These are phyloP conservation scores for Aspergillus heteromorphus DNA, from an alignment of 495 filamentous ascomycete genomes.

Conservation along the genomic window DNA sequence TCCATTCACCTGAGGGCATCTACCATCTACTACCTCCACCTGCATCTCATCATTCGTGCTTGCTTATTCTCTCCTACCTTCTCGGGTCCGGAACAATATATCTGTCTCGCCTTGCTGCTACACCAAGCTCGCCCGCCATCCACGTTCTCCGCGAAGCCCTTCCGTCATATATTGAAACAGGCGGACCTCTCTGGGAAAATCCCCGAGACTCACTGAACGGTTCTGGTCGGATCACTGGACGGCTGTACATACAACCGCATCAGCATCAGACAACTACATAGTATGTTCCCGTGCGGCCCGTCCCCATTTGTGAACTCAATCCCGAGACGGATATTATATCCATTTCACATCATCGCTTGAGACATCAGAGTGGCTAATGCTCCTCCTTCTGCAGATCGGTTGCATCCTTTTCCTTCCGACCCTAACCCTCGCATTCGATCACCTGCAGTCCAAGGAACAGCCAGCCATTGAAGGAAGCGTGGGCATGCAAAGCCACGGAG, in stretches of 20 bases:
- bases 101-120: background rate
- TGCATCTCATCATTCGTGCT: background rate
- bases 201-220: background rate
- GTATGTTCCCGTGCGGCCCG: slow-evolving; percentile 15
- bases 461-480: slow-evolving; percentile 5
- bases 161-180: no score
- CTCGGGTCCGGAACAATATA: background rate
- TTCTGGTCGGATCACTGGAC: background rate
- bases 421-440: slow-evolving; percentile 1
- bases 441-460: background rate
- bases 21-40: background rate
- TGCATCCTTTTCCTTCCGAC: background rate
- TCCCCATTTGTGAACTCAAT: slow-evolving; percentile 10
- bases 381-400: slow-evolving; percentile 6
- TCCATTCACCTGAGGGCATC: background rate
- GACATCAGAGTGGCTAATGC: slow-evolving; percentile 3
- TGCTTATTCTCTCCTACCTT: background rate
- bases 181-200: background rate
- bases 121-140: background rate
- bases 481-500: slow-evolving; percentile 16
- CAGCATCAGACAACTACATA: no score
- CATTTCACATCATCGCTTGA: background rate
- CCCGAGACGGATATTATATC: background rate
- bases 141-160: background rate
- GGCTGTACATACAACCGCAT: background rate